A percentile compares a stretch with the other conserved stretches of the same genome.
These are phyloP conservation scores for Terfezia claveryi DNA, from an alignment of 495 filamentous ascomycete genomes.

Conservation along the genomic window DNA sequence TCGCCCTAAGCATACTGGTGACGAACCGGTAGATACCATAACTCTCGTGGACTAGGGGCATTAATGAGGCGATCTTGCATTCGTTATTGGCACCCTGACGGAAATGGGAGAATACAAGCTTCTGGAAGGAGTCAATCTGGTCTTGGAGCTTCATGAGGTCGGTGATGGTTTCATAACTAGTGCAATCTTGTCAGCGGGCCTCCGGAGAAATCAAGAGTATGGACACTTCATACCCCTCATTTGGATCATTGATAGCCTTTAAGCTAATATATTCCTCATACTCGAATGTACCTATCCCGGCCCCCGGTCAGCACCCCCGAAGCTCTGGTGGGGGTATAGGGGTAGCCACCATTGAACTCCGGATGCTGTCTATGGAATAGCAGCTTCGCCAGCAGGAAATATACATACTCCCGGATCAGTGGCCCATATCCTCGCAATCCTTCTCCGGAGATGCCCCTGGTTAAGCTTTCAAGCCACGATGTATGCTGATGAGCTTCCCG, in stretches of 20 bases:
- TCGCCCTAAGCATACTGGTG: constrained; percentile 82
- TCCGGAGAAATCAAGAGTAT: constrained; percentile 1
- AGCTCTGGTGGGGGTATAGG: not conserved
- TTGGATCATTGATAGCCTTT: constrained; percentile 94
- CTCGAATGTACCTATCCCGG: constrained; percentile 55
- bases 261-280: constrained; percentile 98
- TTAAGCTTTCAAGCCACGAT: constrained; percentile 82
- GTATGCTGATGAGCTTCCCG: constrained; percentile 74
- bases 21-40: constrained; percentile 97
- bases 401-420: constrained; percentile 85
- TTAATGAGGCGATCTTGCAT: constrained; percentile 81
- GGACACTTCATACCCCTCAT: constrained; percentile 44
- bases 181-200: not conserved
- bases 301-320: too few relatives aligned
- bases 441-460: constrained; percentile 61
- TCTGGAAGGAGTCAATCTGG: constrained; percentile 94
- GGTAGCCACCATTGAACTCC: constrained; percentile 68
- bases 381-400: constrained; percentile 79
- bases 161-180: constrained; percentile 77
- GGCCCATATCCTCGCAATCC: constrained; percentile 80
- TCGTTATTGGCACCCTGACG: constrained; percentile 78
- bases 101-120: constrained; percentile 93
- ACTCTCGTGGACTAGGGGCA: constrained; percentile 87
- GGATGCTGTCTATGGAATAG: constrained; percentile 88
- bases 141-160: constrained; percentile 94